Percentiles rank a stretch among this genome's conserved stretches.
These are phyloP conservation scores for Epichloe amarillans DNA, from an alignment of 2,329 filamentous ascomycete species.

Conservation along the genomic window DNA sequence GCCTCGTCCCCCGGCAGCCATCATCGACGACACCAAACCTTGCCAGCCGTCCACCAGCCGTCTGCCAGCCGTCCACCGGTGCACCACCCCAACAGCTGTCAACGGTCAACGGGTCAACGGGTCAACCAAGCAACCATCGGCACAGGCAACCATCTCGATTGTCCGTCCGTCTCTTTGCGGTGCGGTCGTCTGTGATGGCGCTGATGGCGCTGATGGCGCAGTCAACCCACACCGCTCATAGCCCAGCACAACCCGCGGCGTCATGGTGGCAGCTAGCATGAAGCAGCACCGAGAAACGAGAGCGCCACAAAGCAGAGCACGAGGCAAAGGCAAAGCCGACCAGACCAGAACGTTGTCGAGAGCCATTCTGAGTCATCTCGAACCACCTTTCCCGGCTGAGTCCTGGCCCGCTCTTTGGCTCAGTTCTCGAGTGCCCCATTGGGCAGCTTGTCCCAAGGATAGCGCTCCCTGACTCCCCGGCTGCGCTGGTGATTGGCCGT, in stretches of 20 bases:
- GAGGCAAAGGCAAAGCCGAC: background rate
- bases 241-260: background rate
- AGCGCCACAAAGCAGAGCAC: background rate
- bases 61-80: background rate
- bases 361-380: background rate
- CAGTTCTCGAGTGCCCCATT: constrained; percentile 35
- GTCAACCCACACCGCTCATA: constrained; percentile 20
- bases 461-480: constrained; percentile 22
- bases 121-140: background rate
- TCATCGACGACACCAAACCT: background rate
- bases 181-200: too few species aligned
- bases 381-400: constrained; percentile 18
- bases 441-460: constrained; percentile 30
- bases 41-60: background rate
- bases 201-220: background rate
- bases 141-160: too few species aligned
- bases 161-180: too few species aligned
- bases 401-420: constrained; percentile 30
- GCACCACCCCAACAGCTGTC: background rate
- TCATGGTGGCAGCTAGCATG: constrained; percentile 1
- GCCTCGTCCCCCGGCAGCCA: background rate
- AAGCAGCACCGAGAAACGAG: background rate
- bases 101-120: background rate
- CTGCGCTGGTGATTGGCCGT: constrained; percentile 33
- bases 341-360: background rate